Evolutionary conservation across 1,284 basidiomycete genomes (phyloP).

Genomic region (Trametes hirsuta): DNA sequence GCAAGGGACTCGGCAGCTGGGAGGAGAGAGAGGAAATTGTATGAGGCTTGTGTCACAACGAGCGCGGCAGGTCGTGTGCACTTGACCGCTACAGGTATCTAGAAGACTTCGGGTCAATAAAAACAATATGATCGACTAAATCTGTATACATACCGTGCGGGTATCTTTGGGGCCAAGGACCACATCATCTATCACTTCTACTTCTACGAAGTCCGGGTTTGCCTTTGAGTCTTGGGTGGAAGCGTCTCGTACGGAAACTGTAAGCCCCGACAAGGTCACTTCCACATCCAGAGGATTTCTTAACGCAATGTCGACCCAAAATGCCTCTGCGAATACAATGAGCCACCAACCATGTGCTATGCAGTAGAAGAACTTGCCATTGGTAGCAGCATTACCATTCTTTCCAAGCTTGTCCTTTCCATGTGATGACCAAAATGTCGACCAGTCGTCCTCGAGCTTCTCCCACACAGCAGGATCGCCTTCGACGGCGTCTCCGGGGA

Average conservation of each 20-base stretch:
- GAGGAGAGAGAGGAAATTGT: constrained; percentile 70
- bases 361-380: constrained; percentile 48
- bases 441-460: constrained; percentile 65
- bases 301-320: constrained; percentile 74
- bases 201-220: constrained; percentile 47
- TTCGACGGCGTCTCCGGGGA: constrained; percentile 51
- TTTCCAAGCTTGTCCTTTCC: constrained; percentile 56
- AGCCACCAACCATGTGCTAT: not conserved
- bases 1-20: constrained; percentile 63
- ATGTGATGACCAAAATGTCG: constrained; percentile 56
- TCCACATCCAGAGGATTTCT: constrained; percentile 74
- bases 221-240: constrained; percentile 36
- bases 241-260: constrained; percentile 52
- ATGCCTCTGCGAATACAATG: constrained; percentile 53
- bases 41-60: constrained; percentile 57
- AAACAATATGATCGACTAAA: too few species aligned
- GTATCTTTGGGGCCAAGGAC: constrained; percentile 58
- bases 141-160: constrained; percentile 51
- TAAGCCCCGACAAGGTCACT: constrained; percentile 63
- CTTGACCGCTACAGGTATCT: constrained; percentile 69
- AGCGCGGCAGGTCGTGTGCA: constrained; percentile 53
- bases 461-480: constrained; percentile 57
- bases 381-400: constrained; percentile 60
- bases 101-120: not conserved
- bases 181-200: constrained; percentile 63